Conservation (phyloP, 148 eudicot species). For the Beta vulgaris region DNA sequence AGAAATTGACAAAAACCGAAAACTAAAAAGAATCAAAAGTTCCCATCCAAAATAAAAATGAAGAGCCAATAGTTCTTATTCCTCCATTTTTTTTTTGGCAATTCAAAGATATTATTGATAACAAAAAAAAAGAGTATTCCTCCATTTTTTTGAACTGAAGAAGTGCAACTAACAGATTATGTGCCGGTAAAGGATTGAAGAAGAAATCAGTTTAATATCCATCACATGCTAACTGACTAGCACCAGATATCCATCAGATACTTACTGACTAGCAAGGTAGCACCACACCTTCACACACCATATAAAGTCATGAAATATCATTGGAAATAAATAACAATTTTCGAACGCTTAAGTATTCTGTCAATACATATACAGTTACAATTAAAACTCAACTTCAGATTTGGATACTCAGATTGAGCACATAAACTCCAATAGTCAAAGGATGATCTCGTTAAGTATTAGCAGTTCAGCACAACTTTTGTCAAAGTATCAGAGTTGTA, state of each 20-base stretch:
- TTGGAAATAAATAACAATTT: neutral
- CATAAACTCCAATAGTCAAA: neutral
- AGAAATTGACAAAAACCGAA: neutral
- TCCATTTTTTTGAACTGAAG: neutral
- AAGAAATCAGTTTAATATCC: neutral
- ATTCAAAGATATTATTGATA: too few species aligned
- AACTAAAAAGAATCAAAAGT: neutral
- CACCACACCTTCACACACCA: too few species aligned
- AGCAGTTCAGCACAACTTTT: too few species aligned
- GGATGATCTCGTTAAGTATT: too few species aligned
- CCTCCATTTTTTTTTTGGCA: neutral
- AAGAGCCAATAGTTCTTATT: neutral
- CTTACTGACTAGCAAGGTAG: neutral
- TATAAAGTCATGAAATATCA: neutral
- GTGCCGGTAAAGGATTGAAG: neutral
- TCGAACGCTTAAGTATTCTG: neutral
- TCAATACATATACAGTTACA: neutral
- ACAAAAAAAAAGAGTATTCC: too few species aligned
- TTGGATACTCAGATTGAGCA: neutral
- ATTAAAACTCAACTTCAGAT: neutral
- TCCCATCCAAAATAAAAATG: too few species aligned
- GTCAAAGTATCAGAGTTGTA: too few species aligned
- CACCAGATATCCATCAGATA: neutral
- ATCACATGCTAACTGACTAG: neutral
- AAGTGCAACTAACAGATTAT: neutral